These are phyloP conservation scores for Silene noctiflora DNA, from an alignment of 179 eudicot species.

Conservation along the genomic window DNA sequence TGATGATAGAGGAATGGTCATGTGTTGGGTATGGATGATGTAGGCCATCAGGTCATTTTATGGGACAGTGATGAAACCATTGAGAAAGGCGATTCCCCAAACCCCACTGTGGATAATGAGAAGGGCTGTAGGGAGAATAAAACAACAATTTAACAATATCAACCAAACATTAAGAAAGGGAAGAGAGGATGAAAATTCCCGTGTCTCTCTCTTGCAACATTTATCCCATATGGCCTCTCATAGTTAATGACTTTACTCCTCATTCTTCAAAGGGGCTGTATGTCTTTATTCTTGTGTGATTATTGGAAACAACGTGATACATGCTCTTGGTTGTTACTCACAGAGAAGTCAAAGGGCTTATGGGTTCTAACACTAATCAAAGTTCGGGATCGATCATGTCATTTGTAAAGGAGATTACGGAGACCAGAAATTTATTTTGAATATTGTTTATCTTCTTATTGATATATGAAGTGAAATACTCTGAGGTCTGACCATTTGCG, in stretches of 20 bases:
- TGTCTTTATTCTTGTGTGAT: not conserved
- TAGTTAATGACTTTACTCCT: not conserved
- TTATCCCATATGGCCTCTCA: not conserved
- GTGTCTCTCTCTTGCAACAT: not conserved
- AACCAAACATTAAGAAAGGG: not conserved
- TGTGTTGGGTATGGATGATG: too few relatives aligned
- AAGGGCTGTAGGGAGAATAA: not conserved
- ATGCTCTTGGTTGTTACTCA: not conserved
- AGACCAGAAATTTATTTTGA: not conserved
- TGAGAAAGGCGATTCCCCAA: not conserved
- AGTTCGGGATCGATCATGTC: not conserved
- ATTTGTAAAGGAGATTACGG: not conserved
- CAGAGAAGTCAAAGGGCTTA: not conserved
- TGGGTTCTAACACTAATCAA: not conserved
- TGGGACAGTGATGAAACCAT: not conserved
- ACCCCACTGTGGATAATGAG: not conserved
- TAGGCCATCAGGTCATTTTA: too few relatives aligned
- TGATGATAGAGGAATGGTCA: not conserved
- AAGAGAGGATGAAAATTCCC: not conserved
- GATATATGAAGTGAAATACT: not conserved
- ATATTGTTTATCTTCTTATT: not conserved
- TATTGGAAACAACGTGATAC: not conserved
- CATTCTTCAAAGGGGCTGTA: not conserved
- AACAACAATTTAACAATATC: not conserved
- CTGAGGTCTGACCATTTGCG: slow-evolving; percentile 13